A percentile compares a stretch with the other conserved stretches of the same genome.
phyloP scores from a whole-genome alignment of 305 asterid species.

The Rubia balearica region DNA sequence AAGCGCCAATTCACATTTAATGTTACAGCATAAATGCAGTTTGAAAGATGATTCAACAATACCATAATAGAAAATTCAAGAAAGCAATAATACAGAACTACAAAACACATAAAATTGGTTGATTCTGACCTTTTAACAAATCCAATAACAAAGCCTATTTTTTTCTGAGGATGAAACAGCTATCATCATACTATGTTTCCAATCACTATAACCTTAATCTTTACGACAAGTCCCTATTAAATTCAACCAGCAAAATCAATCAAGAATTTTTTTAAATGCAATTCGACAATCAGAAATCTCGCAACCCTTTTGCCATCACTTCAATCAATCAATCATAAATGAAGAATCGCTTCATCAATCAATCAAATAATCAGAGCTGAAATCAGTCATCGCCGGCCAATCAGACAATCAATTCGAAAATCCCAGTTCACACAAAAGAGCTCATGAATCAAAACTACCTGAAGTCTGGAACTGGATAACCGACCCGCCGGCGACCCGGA shows the following conservation, averaged over 20 bases:
- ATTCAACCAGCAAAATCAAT: background rate
- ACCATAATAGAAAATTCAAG: no score
- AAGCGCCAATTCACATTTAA: background rate
- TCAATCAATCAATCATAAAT: no score
- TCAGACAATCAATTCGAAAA: background rate
- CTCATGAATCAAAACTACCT: background rate
- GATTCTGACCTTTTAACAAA: background rate
- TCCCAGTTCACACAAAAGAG: background rate
- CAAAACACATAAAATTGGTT: no score
- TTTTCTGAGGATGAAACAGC: background rate
- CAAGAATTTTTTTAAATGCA: background rate
- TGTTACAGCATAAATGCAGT: background rate
- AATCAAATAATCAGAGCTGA: background rate
- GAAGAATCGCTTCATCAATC: background rate
- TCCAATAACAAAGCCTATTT: background rate
- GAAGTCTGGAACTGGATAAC: background rate
- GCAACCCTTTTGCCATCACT: no score
- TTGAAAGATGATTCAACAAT: no score
- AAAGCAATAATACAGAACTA: no score
- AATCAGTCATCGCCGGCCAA: background rate
- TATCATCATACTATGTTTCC: background rate
- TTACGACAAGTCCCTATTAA: background rate
- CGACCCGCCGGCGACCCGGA: background rate
- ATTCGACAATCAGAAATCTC: background rate
- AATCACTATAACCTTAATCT: background rate